Evolutionary conservation across 352 stramenopile species (phyloP).

Genomic region (Pythium plurisporium): DNA sequence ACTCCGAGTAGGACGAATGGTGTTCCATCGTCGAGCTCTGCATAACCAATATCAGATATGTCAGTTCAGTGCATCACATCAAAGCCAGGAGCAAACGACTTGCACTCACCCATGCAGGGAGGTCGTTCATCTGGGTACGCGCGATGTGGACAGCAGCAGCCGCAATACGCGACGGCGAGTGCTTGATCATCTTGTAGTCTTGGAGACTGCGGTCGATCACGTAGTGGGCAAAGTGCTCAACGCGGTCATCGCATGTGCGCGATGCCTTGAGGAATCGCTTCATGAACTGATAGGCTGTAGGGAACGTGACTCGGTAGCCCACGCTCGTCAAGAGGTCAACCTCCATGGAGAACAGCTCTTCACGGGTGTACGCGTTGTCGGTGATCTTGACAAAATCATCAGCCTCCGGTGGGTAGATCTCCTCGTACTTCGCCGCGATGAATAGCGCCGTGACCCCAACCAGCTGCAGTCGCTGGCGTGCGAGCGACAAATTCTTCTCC

Average conservation of each 20-base stretch:
- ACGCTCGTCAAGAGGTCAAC: conserved; percentile 66
- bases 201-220: conserved; percentile 98
- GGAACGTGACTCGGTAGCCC: conserved; percentile 77
- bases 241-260: conserved; percentile 59
- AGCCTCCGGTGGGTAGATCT: conserved; percentile 92
- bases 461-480: conserved; percentile 92
- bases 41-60: not conserved
- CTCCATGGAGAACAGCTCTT: conserved; percentile 84
- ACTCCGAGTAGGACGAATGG: conserved; percentile 77
- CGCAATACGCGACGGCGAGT: conserved; percentile 96
- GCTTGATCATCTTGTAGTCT: conserved; percentile 98
- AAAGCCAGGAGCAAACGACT: not conserved
- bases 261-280: conserved; percentile 85
- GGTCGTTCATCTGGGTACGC: conserved; percentile 67
- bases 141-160: conserved; percentile 97
- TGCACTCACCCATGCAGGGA: conserved; percentile 69
- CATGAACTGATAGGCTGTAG: conserved; percentile 83
- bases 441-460: conserved; percentile 95
- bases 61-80: not conserved
- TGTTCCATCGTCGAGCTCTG: conserved; percentile 69
- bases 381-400: conserved; percentile 98
- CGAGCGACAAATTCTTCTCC: too few species aligned
- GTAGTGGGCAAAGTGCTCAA: conserved; percentile 94
- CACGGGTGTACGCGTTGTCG: conserved; percentile 91
- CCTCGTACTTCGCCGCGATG: conserved; percentile 97